Evolutionary conservation across 306 rosid species (phyloP), one percentile per base, ranked within the genome.

Genomic region (Parietaria judaica): DNA sequence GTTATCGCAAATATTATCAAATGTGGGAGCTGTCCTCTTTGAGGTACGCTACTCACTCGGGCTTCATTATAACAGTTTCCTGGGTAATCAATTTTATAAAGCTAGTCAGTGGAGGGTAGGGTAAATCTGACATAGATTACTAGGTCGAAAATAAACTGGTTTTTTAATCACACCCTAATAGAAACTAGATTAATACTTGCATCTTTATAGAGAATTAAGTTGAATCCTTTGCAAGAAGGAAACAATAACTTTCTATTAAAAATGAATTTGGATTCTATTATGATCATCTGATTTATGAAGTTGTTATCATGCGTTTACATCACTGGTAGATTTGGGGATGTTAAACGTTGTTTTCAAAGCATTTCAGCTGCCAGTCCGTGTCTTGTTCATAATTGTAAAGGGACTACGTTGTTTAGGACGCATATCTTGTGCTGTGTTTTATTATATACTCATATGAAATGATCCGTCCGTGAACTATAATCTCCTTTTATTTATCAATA

Each of bases 31-130:
- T 78, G 85, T 81, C 88, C 92, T 84, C 87, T 79, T 73, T 80
- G 90, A 85, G 96, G 88, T 82, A 81, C 79, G 94, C 88, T 80
- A 79, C 94, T 92, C 99, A 82, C 88, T 77, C 71, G 64, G 88
- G 92, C 71, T 75, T 73, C 73, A 81, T 68, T 77, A 74, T 87
- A 57, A 56, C 60, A 71, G 74, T 63, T 61, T 58, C 66, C 58
- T 13, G 44, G 82, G 72, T 79, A 56, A 67, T 71, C 56, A 72
- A 64, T 77, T 79, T 76, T 74, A 75, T 72, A 64, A 70, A 61
- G 76, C 78, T 73, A 64, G 58, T 72, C 64, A 56, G 63, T 65
- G 63, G 60, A 68, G 45, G 38, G 58, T 73, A 64, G 67, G 62
- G 71, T 65, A 75, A 41, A 63, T 76, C 15, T 51, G 37, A 65